Evolutionary conservation across 2,329 filamentous ascomycete genomes (phyloP), one percentile per base, ranked within the genome.

Genomic region (Monosporascus sp.): DNA sequence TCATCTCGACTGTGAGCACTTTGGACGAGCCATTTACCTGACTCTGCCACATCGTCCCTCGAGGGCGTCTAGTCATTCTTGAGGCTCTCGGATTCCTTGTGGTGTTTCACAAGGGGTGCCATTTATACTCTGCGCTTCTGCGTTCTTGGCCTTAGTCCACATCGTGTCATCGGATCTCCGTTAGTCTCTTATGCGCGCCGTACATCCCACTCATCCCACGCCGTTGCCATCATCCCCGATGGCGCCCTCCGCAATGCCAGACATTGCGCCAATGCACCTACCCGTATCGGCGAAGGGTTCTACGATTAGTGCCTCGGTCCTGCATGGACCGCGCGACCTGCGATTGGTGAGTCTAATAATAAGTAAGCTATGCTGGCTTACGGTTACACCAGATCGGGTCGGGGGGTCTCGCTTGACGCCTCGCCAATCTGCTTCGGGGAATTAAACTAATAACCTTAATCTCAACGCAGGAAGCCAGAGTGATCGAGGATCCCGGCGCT

Each of bases 281-380:
- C 70, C 73, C 66, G 65, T 68, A 55, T 65, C 68, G 59, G 68
- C 70, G 22, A 77, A 78, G 65, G 58, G 66, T 53, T 72, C 71
- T 52, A 70, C 70, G 48, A 73, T 82, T 65, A 75, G 67, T 64
- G 79, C 79, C 48, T 81, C 78, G 51, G 79, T 83, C 54, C 69
- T 83, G 64, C 77, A 83, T 74, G 80, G 80, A 5, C 76, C 79
- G 51, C 71, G 73, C 51, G 80, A 83, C 67, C 66, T 83, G 54
- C 76, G 79, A 72, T 71, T 83, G 73, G 80, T 83, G 70, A 73
- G 75, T 17, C 47, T 50, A 47, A 46, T 47, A 45, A 47, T 55
- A 20, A 41, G 38, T 8, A n/a, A n/a, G 43, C 43, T 24, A 17
- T 18, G 22, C 20, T 51, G 52, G 63, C 64, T 62, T 54, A 59